Base-by-base conservation (phyloP, 2,329 filamentous ascomycete species). In the Arachnomyces sp. region DNA sequence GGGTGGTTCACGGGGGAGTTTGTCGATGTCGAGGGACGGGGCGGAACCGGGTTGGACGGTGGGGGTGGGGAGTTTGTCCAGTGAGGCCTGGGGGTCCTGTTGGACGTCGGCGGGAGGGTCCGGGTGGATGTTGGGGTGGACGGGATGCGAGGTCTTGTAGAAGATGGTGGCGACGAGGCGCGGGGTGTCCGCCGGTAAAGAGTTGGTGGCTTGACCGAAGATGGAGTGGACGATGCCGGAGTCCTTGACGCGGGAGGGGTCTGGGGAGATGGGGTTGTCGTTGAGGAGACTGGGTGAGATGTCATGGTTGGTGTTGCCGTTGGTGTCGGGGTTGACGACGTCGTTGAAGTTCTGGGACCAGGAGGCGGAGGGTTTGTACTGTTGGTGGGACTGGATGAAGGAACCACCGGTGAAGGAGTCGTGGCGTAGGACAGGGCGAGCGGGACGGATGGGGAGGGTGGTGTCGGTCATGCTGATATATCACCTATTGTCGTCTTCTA, bases 1-100 rank as follows among this genome's bases (percentile, higher is more conserved):
- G 2, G 71, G 71, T 1, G 73, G 73, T 50, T 76, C 72, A 31
- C 73, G 69, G 2, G 73, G 73, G 46, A 74, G 70, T 48, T 72
- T 70, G 40, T 66, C 63, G 30, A 75, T 62, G 44, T 72, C 70
- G 31, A 67, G 57, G 16, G 72, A 72, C 8, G 72, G 72, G 1
- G 69, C 70, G 18, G 66, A 70, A 39, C 71, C 71, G 40, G 60
- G 55, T 7, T 60, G 64, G 15, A 68, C 60, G 31, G 54, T 55
- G 14, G 66, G 66, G 12, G 61, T 52, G 3, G 63, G 67, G 13
- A 68, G 55, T 30, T 53, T 54, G n/a, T n/a, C n/a, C n/a, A n/a
- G n/a, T n/a, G n/a, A n/a, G n/a, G n/a, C n/a, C n/a, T n/a, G n/a
- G n/a, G n/a, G n/a, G 41, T 68, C 63, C 28, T 62, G 63, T 12